Evolutionary conservation across 768 basidiomycete species (phyloP).

Genomic region (Goffeauzyma gilvescens): DNA sequence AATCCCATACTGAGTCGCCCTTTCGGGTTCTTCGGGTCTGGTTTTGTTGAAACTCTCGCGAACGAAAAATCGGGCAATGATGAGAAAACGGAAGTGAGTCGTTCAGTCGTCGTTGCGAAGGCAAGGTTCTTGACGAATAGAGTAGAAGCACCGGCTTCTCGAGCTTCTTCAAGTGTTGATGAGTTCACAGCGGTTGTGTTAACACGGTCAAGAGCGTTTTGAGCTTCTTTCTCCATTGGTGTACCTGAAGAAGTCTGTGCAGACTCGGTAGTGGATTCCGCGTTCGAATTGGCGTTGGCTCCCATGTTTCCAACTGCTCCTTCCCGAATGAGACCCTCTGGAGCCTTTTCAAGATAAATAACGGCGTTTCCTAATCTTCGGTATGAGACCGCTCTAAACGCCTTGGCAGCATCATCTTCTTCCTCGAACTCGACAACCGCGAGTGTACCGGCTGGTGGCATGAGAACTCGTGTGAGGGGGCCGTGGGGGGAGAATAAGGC

Average conservation of each 20-base stretch:
- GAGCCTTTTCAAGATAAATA: slow-evolving; percentile 83
- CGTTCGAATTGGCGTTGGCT: slow-evolving; percentile 4
- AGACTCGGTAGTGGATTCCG: slow-evolving; percentile 34
- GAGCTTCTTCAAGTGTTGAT: slow-evolving; percentile 25
- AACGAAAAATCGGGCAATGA: slow-evolving; percentile 64
- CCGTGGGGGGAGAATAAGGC: slow-evolving; percentile 65
- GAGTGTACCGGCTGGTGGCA: slow-evolving; percentile 83
- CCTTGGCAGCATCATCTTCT: slow-evolving; percentile 49
- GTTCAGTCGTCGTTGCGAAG: slow-evolving; percentile 70
- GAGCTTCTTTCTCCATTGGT: slow-evolving; percentile 30
- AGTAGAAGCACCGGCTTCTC: slow-evolving; percentile 43
- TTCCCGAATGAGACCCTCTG: slow-evolving; percentile 59
- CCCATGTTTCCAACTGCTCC: slow-evolving; percentile 20
- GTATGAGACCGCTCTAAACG: slow-evolving; percentile 68
- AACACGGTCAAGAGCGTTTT: slow-evolving; percentile 33
- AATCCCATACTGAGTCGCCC: slow-evolving; percentile 77
- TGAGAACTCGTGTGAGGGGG: slow-evolving; percentile 46
- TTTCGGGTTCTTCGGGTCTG: slow-evolving; percentile 52
- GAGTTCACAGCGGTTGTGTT: slow-evolving; percentile 13
- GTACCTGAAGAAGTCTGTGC: slow-evolving; percentile 28
- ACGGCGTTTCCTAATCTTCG: slow-evolving; percentile 71
- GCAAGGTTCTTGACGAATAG: slow-evolving; percentile 87
- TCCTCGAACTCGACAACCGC: slow-evolving; percentile 75
- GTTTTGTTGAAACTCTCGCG: slow-evolving; percentile 76
- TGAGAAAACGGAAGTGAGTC: slow-evolving; percentile 49